These are phyloP conservation scores for Neurospora sp. DNA, from an alignment of 495 filamentous ascomycete species.

Conservation along the genomic window DNA sequence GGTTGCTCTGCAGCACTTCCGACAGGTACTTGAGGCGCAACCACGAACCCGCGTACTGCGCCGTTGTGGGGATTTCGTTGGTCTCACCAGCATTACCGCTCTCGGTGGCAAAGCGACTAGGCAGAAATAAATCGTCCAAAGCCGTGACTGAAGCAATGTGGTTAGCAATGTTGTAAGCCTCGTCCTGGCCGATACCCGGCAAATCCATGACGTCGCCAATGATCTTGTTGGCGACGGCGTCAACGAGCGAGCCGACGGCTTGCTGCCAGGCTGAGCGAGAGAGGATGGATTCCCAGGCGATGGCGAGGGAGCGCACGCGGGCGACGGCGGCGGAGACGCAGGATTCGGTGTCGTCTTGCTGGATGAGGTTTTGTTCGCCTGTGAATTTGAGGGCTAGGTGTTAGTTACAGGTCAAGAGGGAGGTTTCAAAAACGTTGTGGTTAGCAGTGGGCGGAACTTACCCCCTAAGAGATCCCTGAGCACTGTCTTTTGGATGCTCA, in stretches of 20 bases:
- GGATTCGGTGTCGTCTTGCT: conserved; percentile 53
- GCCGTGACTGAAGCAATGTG: conserved; percentile 61
- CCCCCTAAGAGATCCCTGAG: conserved; percentile 77
- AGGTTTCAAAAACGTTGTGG: not conserved
- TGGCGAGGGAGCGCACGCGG: conserved; percentile 57
- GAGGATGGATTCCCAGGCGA: conserved; percentile 70
- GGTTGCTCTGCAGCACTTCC: conserved; percentile 80
- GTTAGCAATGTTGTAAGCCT: conserved; percentile 66
- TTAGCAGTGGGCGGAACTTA: conserved; percentile 30
- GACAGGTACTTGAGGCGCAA: conserved; percentile 79
- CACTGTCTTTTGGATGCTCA: conserved; percentile 75
- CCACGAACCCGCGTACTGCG: conserved; percentile 75
- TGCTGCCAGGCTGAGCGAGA: conserved; percentile 75
- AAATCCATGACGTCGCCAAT: conserved; percentile 82
- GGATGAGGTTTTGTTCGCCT: conserved; percentile 40
- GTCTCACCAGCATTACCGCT: conserved; percentile 9
- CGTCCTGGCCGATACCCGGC: conserved; percentile 72
- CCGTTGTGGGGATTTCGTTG: conserved; percentile 51
- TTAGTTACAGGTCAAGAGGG: not conserved
- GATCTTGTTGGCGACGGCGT: conserved; percentile 70
- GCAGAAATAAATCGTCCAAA: conserved; percentile 67
- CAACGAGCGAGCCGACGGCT: conserved; percentile 69
- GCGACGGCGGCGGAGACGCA: conserved; percentile 59
- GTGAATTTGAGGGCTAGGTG: not conserved
- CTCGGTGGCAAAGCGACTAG: conserved; percentile 24